Conservation (phyloP, 2,329 filamentous ascomycete species). For the Ilyonectria destructans region DNA sequence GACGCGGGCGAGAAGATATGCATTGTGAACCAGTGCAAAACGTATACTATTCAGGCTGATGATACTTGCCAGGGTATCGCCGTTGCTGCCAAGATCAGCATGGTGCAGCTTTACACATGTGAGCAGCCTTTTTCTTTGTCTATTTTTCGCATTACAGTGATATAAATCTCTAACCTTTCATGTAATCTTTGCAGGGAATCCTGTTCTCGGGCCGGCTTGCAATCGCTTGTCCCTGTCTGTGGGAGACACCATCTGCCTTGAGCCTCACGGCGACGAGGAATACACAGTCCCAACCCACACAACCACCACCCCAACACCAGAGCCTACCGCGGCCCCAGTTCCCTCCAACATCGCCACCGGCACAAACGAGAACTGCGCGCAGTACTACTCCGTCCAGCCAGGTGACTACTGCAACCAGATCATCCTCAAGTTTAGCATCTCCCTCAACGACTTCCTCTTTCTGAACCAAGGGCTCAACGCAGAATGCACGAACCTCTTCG, state of each 20-base stretch:
- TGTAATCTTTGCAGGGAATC: constrained; percentile 6
- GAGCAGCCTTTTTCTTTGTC: neutral
- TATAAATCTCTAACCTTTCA: neutral
- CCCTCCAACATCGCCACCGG: constrained; percentile 37
- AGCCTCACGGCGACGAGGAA: constrained; percentile 18
- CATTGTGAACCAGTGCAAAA: constrained; percentile 26
- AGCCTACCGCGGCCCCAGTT: constrained; percentile 23
- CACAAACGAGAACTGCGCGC: constrained; percentile 14
- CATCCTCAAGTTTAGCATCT: constrained; percentile 49
- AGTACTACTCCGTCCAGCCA: constrained; percentile 47
- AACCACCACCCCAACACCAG: neutral
- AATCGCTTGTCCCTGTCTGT: constrained; percentile 19
- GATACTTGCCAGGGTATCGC: constrained; percentile 23
- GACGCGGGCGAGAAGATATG: neutral
- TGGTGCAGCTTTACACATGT: constrained; percentile 14
- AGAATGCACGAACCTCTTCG: constrained; percentile 55
- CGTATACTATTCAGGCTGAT: constrained; percentile 16
- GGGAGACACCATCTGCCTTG: constrained; percentile 27
- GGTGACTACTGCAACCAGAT: constrained; percentile 57
- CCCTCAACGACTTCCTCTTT: constrained; percentile 53
- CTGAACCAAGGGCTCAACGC: constrained; percentile 53
- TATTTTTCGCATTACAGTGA: neutral
- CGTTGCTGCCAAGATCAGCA: neutral
- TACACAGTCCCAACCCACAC: constrained; percentile 5
- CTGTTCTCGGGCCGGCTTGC: constrained; percentile 8